A percentile compares a stretch with the other conserved stretches of the same genome.
Conservation (phyloP, 2,329 filamentous ascomycete species). For the Didymella glomerata region DNA sequence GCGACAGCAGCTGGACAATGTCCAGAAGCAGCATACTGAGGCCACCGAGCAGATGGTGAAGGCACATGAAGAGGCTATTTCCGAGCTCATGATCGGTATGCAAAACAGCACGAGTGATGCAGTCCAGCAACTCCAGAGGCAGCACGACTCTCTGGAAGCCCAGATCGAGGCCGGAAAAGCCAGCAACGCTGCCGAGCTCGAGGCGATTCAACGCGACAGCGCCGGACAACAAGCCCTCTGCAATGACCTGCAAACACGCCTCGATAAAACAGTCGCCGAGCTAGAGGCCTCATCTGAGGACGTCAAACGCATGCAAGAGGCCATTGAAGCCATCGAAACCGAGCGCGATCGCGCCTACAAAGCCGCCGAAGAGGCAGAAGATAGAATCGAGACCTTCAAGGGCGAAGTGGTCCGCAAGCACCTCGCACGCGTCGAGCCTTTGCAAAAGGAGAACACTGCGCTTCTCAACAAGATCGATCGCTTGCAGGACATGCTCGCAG, state of each 20-base stretch:
- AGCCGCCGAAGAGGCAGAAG: constrained; percentile 40
- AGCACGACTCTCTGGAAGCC: constrained; percentile 40
- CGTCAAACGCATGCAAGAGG: constrained; percentile 24
- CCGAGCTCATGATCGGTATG: constrained; percentile 47
- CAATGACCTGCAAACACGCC: constrained; percentile 28
- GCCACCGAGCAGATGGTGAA: constrained; percentile 43
- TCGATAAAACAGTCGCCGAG: constrained; percentile 27
- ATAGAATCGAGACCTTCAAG: constrained; percentile 49
- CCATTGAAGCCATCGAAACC: constrained; percentile 24
- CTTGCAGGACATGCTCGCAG: constrained; percentile 46
- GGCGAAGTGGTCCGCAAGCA: constrained; percentile 48
- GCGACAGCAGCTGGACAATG: constrained; percentile 38
- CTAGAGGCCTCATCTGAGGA: constrained; percentile 22
- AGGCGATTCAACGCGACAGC: constrained; percentile 28
- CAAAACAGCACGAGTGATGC: constrained; percentile 45
- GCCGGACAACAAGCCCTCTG: constrained; percentile 28
- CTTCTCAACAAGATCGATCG: constrained; percentile 47
- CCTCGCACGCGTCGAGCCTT: constrained; percentile 44
- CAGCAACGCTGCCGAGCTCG: constrained; percentile 35
- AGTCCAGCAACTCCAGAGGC: constrained; percentile 45
- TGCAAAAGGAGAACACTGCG: constrained; percentile 44
- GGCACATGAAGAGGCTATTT: constrained; percentile 48
- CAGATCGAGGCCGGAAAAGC: constrained; percentile 32
- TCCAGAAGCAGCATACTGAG: constrained; percentile 40
- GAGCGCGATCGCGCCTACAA: constrained; percentile 34